Conservation (phyloP, 352 stramenopile genomes). For the Hyaloperonospora arabidopsidis region DNA sequence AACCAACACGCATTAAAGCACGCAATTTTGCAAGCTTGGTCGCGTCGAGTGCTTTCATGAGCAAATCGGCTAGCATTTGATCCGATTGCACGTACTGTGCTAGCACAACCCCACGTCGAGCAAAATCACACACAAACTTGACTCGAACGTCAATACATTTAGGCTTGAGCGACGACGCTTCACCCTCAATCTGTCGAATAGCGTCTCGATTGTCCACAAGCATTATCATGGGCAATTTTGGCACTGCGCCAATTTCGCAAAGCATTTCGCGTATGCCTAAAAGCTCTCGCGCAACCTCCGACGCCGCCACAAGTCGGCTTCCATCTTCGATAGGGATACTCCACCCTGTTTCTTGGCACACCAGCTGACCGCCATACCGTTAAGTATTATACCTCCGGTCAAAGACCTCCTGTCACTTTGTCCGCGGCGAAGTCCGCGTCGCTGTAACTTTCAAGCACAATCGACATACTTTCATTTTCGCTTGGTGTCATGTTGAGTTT, state of each 20-base stretch:
- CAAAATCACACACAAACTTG: background rate
- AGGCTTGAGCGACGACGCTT: background rate
- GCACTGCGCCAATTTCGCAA: background rate
- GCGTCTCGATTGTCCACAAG: background rate
- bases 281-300: background rate
- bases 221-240: background rate
- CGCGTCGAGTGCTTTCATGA: too few species aligned
- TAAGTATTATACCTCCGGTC: background rate
- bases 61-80: background rate
- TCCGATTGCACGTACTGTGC: background rate
- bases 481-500: too few species aligned
- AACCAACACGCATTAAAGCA: too few species aligned
- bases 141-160: background rate
- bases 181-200: background rate
- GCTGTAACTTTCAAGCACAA: background rate
- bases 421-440: background rate
- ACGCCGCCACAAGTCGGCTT: too few species aligned
- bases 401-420: background rate
- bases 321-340: background rate
- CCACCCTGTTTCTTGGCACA: background rate
- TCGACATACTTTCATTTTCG: too few species aligned
- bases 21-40: too few species aligned
- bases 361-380: background rate
- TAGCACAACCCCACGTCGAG: background rate
- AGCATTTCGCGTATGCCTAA: background rate